Conservation (phyloP, 495 filamentous ascomycete genomes). For the Penicillium desertorum region DNA sequence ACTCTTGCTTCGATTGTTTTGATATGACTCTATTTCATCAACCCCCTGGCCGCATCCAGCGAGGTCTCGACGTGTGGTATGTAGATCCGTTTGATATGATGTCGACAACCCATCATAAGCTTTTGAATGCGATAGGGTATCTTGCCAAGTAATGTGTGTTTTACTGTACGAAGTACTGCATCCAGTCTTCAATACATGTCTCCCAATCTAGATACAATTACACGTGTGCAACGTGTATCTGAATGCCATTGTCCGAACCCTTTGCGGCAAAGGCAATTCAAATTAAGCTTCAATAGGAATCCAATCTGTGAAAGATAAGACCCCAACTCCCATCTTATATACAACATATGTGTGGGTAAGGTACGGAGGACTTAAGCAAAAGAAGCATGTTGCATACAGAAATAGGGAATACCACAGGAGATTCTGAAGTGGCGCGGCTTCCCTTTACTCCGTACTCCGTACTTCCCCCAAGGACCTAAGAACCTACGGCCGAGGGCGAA, state of each 20-base stretch:
- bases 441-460: not conserved
- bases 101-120: conserved; percentile 1
- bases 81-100: conserved; percentile 7
- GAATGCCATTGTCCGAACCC: conserved; percentile 1
- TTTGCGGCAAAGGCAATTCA: not conserved
- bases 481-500: not conserved
- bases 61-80: conserved; percentile 1
- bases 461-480: not conserved
- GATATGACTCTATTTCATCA: not conserved
- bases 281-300: not conserved
- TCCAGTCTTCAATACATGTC: not conserved
- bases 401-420: not conserved
- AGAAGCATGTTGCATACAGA: not conserved
- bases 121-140: conserved; percentile 2
- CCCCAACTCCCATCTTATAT: not conserved
- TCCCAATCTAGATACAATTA: not conserved
- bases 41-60: conserved; percentile 2
- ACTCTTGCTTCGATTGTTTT: not conserved
- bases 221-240: not conserved
- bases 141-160: conserved; percentile 5
- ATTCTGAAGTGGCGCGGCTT: not conserved
- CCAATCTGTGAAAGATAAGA: not conserved
- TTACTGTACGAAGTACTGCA: not conserved
- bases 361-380: not conserved
- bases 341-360: not conserved